A percentile compares a stretch with the other conserved stretches of the same genome.
Evolutionary conservation across 2,329 filamentous ascomycete species (phyloP).

Genomic region (Aureobasidium sp.): DNA sequence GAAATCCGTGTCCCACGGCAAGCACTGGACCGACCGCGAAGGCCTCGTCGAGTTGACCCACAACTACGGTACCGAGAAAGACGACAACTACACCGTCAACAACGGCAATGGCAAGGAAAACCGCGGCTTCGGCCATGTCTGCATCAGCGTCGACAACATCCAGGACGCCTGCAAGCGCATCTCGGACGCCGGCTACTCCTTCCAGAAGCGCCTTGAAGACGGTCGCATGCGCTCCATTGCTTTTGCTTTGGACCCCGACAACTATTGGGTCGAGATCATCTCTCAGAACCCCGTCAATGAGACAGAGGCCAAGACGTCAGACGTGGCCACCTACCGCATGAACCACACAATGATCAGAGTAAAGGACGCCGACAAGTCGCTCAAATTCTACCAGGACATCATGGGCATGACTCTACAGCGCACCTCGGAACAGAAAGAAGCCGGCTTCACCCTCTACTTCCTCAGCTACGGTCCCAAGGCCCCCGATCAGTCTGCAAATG

Average conservation of each 20-base stretch:
- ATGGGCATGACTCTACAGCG: constrained; percentile 82
- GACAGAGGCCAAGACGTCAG: constrained; percentile 66
- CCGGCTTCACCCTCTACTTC: constrained; percentile 87
- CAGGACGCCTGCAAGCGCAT: constrained; percentile 84
- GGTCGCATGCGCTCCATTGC: constrained; percentile 84
- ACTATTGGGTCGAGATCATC: constrained; percentile 66
- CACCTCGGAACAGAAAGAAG: constrained; percentile 61
- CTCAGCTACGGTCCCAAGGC: constrained; percentile 59
- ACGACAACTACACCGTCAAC: constrained; percentile 69
- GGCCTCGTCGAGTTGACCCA: constrained; percentile 78
- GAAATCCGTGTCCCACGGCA: constrained; percentile 64
- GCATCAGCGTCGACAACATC: constrained; percentile 61
- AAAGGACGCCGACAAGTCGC: constrained; percentile 52
- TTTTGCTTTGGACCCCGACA: constrained; percentile 60
- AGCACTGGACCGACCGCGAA: constrained; percentile 66
- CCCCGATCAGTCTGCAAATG: constrained; percentile 48
- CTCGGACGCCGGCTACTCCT: constrained; percentile 82
- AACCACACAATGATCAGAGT: constrained; percentile 76
- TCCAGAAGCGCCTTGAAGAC: constrained; percentile 90
- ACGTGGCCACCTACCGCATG: constrained; percentile 66
- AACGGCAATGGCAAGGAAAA: constrained; percentile 89
- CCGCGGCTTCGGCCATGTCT: constrained; percentile 77
- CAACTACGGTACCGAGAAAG: constrained; percentile 78
- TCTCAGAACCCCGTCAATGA: constrained; percentile 64
- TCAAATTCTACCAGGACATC: constrained; percentile 58